These are phyloP conservation scores for Tolypocladium ovalisporum DNA, from an alignment of 2,329 filamentous ascomycete species.

Conservation along the genomic window DNA sequence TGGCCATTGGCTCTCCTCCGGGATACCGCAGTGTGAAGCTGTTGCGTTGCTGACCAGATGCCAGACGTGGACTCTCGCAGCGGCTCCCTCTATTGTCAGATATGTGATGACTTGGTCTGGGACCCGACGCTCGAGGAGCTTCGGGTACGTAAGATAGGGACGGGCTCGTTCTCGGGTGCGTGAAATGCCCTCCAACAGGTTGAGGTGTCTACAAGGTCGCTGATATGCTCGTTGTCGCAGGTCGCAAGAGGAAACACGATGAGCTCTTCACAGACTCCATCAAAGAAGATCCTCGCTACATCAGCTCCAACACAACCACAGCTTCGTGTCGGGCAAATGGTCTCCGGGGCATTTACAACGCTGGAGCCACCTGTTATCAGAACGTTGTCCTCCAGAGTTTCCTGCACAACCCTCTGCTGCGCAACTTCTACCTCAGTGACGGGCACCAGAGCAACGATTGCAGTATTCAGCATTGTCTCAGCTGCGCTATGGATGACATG, in stretches of 20 bases:
- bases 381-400: constrained; percentile 91
- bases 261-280: constrained; percentile 54
- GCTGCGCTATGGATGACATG: constrained; percentile 63
- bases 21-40: too few relatives aligned
- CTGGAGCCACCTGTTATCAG: constrained; percentile 98
- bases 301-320: constrained; percentile 65
- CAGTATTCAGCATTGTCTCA: constrained; percentile 48
- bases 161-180: constrained; percentile 53
- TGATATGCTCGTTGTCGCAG: constrained; percentile 17
- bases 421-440: constrained; percentile 85
- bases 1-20: not conserved
- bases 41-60: constrained; percentile 13
- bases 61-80: constrained; percentile 67
- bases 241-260: constrained; percentile 66
- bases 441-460: constrained; percentile 76
- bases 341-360: constrained; percentile 87
- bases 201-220: constrained; percentile 1
- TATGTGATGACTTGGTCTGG: constrained; percentile 75
- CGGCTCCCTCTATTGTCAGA: constrained; percentile 67
- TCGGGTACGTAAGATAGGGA: constrained; percentile 58
- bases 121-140: constrained; percentile 71
- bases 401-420: constrained; percentile 83
- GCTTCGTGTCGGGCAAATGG: constrained; percentile 80
- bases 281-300: constrained; percentile 65
- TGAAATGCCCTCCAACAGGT: not conserved